Evolutionary conservation across 768 basidiomycete species (phyloP), one percentile per base, ranked within the genome.

Genomic region (Mycena leptocephala): DNA sequence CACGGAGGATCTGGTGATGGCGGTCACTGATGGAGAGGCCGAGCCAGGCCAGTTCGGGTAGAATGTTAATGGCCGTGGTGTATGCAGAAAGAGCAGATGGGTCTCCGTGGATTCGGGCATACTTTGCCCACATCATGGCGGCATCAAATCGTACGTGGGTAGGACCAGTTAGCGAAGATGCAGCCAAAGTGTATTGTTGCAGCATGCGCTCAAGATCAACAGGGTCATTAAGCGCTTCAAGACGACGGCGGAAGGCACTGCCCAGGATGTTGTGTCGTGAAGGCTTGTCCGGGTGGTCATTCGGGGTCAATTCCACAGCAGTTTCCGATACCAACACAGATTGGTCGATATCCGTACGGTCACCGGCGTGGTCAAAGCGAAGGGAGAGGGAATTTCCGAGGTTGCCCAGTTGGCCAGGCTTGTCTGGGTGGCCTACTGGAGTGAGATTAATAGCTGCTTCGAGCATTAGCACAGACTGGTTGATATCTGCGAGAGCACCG

Each of bases 71-170:
- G 24, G 64, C 64, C 5, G 64, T 65, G 8, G 43, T 48, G n/a
- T 65, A 65, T 48, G 64, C 64, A 30, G 30, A 26, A 43, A 65
- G 64, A 4, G 48, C 9, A n/a, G 64, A 65, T 46, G 64, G n/a
- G 28, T 14, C 43, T 2, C 48, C 26, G n/a, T 65, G 30, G 11
- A 30, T 43, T 4, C 48, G 64, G 28, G 64, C 64, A 65, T 65
- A 20, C n/a, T 46, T 43, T 41, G 41, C 62, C 62, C 62, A 64
- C 41, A 24, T n/a, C n/a, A n/a, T n/a, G n/a, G n/a, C n/a, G n/a
- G n/a, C n/a, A n/a, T n/a, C n/a, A n/a, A n/a, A n/a, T n/a, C 30
- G 20, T 41, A 64, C 30, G 26, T 14, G 16, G n/a, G 28, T 39
- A 43, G 41, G 39, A 39, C 62, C 62, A 4, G 62, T 16, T 5